These are phyloP conservation scores for Dictyostelium firmibasis DNA, from an alignment of 78 protist species.

Conservation along the genomic window DNA sequence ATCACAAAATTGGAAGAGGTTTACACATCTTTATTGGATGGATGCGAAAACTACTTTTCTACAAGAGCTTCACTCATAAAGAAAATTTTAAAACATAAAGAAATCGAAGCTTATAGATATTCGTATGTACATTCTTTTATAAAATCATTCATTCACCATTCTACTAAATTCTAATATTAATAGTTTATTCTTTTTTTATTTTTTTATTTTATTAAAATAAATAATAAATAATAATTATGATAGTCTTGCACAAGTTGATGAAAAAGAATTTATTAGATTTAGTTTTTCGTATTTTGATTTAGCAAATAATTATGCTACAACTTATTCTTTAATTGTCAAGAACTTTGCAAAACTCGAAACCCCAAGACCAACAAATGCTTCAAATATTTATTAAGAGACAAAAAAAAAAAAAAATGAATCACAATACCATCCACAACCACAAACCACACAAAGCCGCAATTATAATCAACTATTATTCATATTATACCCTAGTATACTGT, in stretches of 20 bases:
- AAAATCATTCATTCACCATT: no score
- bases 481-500: neutral
- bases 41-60: conserved; percentile 23
- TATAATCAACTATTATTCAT: no score
- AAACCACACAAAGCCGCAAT: neutral
- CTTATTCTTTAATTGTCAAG: conserved; percentile 44
- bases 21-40: conserved; percentile 28
- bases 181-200: neutral
- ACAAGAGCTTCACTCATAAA: conserved; percentile 39
- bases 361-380: conserved; percentile 41
- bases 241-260: conserved; percentile 53
- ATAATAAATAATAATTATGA: neutral
- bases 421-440: neutral
- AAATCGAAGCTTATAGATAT: conserved; percentile 45
- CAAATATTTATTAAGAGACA: neutral
- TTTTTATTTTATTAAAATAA: neutral
- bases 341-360: conserved; percentile 57
- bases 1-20: conserved; percentile 39
- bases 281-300: conserved; percentile 47
- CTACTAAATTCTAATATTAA: neutral
- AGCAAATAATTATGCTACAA: conserved; percentile 52
- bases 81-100: conserved; percentile 43
- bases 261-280: conserved; percentile 42
- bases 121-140: conserved; percentile 6
- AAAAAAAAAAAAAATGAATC: neutral